phyloP scores from a whole-genome alignment of 1,139 yeast species.

The Lodderomyces margitis region DNA sequence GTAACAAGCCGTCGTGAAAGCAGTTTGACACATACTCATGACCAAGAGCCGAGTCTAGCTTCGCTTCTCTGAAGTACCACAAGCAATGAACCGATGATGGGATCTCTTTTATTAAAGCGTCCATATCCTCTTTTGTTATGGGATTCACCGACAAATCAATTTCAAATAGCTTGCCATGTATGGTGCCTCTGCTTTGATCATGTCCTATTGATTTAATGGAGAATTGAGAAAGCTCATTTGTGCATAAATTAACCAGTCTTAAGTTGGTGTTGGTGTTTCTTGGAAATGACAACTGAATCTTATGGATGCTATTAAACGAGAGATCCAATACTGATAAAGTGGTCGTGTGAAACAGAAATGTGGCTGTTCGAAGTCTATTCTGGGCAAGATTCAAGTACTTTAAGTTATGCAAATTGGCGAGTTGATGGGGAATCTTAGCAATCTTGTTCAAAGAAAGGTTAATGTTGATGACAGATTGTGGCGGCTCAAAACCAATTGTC shows the following conservation, averaged over 20 bases:
- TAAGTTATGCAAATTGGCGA: conserved; percentile 13
- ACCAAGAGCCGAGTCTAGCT: not conserved
- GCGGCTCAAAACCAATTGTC: conserved; percentile 9
- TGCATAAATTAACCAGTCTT: conserved; percentile 18
- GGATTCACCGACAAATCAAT: conserved; percentile 16
- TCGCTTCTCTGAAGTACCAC: not conserved
- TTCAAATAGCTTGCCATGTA: conserved; percentile 20
- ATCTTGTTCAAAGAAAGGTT: conserved; percentile 15
- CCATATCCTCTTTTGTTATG: not conserved
- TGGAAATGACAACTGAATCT: conserved; percentile 15
- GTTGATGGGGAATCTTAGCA: conserved; percentile 11
- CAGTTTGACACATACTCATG: not conserved
- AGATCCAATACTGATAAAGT: conserved; percentile 17
- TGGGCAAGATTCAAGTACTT: conserved; percentile 15
- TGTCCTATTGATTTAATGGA: conserved; percentile 18
- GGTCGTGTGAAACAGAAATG: conserved; percentile 10
- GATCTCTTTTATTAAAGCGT: not conserved
- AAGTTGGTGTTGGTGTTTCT: conserved; percentile 15
- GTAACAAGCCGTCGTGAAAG: not conserved
- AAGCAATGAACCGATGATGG: not conserved
- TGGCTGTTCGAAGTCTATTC: conserved; percentile 15
- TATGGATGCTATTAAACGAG: conserved; percentile 17
- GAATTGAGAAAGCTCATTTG: conserved; percentile 17
- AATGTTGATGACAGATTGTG: conserved; percentile 13
- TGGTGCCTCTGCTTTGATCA: conserved; percentile 9